phyloP scores from a whole-genome alignment of 768 basidiomycete genomes.

The Agrocybe pediades region DNA sequence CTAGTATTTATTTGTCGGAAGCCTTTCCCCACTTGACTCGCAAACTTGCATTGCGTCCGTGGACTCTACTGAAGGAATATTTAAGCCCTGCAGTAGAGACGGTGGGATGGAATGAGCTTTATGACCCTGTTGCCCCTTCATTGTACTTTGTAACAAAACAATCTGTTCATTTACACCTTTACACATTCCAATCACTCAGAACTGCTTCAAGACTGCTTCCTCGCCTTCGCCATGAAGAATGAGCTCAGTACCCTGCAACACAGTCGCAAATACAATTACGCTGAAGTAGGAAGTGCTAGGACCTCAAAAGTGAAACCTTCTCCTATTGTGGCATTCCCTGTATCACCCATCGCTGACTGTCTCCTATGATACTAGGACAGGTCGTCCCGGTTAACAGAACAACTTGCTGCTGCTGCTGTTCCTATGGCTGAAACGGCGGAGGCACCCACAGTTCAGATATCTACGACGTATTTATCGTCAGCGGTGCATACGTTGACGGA shows the following conservation, averaged over 20 bases:
- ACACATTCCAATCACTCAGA: neutral
- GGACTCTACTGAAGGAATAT: too few species aligned
- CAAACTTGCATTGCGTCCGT: too few species aligned
- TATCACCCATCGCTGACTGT: neutral
- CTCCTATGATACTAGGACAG: neutral
- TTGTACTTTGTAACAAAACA: slow-evolving; percentile 7
- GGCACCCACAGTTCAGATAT: too few species aligned
- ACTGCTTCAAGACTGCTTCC: neutral
- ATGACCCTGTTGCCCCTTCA: neutral
- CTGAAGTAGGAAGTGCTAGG: neutral
- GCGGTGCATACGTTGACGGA: slow-evolving; percentile 48
- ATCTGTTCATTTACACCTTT: neutral
- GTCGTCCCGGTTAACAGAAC: neutral
- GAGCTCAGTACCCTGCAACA: neutral
- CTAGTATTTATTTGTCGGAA: too few species aligned
- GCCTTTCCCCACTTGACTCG: too few species aligned
- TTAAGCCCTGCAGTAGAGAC: too few species aligned
- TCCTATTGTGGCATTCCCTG: neutral
- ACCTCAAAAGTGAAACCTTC: slow-evolving; percentile 2
- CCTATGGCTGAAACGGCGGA: neutral
- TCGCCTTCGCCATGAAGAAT: neutral
- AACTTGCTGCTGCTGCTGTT: neutral
- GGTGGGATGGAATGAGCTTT: neutral
- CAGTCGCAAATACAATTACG: slow-evolving; percentile 3
- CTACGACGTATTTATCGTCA: slow-evolving; percentile 39